Evolutionary conservation across 192 early-diverging fungal genomes (phyloP), one percentile per base, ranked within the genome.

Genomic region (Ambispora gerdemannii): DNA sequence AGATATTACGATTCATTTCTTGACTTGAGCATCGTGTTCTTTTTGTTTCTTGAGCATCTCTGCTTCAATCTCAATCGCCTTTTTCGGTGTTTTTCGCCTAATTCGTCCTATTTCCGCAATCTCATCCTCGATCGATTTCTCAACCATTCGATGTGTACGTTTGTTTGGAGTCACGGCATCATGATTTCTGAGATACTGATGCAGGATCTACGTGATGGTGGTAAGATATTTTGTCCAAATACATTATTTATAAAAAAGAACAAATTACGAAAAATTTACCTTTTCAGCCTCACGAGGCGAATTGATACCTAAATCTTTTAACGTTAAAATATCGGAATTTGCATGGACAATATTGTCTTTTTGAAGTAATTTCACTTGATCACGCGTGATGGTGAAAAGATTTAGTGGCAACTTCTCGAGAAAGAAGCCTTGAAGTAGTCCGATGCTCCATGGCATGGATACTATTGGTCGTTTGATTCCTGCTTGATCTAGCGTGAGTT

Each of bases 401-500:
- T 76, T 76, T 19, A 31, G 50, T 22, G 75, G 75, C 34, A 76
- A 55, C 49, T 76, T 74, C 58, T 76, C 75, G 6, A 76, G 58
- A 32, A 76, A 51, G 36, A 43, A 69, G 3, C 66, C 75, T 59
- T 76, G 75, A n/a, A 77, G 55, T 22, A 30, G 11, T 3, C 75
- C 69, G 17, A 76, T 15, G 27, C 20, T 19, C 73, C 72, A 76
- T 20, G 75, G 75, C 28, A 76, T 25, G 10, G 75, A 76, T 10
- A 76, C 24, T 19, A 76, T 76, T 32, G 71, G 76, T 25, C 75
- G 72, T 53, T 17, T 59, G 4, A 72, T 32, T 7, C 50, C 75
- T 4, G 75, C 35, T 43, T 76, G 55, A n/a, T 30, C 10, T 19
- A 76, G 70, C 1, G 75, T 70, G 25, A 76, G 30, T 53, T 70